Percentiles rank a stretch among this genome's conserved stretches.
Evolutionary conservation across 768 basidiomycete species (phyloP).

Genomic region (Suillus subluteus): DNA sequence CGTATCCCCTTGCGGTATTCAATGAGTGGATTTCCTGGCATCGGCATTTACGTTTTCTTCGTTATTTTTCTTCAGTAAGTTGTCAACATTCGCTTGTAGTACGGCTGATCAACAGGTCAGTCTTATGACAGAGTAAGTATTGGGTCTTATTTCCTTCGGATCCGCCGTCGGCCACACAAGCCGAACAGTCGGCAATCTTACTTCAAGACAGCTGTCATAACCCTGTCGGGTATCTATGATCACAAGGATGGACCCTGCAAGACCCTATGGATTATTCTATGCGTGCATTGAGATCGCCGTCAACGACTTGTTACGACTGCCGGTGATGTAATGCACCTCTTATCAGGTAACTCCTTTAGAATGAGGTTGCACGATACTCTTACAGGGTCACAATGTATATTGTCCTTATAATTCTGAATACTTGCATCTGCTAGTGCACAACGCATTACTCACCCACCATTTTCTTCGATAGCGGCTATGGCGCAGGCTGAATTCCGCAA

Average conservation of each 20-base stretch:
- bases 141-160: neutral
- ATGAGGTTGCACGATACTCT: neutral
- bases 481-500: neutral
- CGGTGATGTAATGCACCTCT: neutral
- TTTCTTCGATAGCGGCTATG: neutral
- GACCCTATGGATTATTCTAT: neutral
- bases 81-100: neutral
- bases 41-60: neutral
- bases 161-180: neutral
- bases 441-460: neutral
- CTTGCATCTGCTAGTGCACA: neutral
- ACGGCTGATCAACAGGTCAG: neutral
- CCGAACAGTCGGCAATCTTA: neutral
- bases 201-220: neutral
- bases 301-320: neutral
- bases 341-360: neutral
- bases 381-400: neutral
- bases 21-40: neutral
- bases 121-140: neutral
- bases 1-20: neutral
- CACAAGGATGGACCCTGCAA: neutral
- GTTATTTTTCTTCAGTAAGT: neutral
- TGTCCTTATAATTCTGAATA: neutral
- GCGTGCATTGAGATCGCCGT: neutral
- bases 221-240: neutral